Conservation (phyloP, 192 early-diverging fungal genomes). For the Mortierella alpina region DNA sequence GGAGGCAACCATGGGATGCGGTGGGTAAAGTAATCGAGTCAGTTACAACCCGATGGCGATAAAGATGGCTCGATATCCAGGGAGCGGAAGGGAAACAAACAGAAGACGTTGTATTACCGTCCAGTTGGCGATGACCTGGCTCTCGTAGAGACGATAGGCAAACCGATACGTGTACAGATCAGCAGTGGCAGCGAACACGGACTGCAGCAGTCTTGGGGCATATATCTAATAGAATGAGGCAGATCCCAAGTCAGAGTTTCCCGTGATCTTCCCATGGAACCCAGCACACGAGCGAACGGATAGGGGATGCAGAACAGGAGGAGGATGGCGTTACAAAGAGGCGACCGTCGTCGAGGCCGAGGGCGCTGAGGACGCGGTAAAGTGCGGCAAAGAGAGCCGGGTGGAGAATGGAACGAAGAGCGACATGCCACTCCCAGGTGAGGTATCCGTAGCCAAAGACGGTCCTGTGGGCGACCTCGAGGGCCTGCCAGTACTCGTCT, state of each 20-base stretch:
- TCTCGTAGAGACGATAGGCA: slow-evolving; percentile 71
- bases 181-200: slow-evolving; percentile 72
- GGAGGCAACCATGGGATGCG: background rate
- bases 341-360: slow-evolving; percentile 72
- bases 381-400: slow-evolving; percentile 85
- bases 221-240: slow-evolving; percentile 60
- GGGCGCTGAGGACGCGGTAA: slow-evolving; percentile 70
- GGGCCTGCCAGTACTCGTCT: slow-evolving; percentile 98
- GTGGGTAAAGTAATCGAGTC: background rate
- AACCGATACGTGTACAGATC: slow-evolving; percentile 84
- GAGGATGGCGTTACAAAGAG: slow-evolving; percentile 71
- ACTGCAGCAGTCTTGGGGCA: slow-evolving; percentile 82
- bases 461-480: slow-evolving; percentile 89
- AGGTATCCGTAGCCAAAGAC: slow-evolving; percentile 91
- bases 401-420: slow-evolving; percentile 84
- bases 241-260: background rate
- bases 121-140: slow-evolving; percentile 67
- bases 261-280: background rate
- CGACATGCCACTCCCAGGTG: slow-evolving; percentile 94
- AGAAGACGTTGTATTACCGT: slow-evolving; percentile 51
- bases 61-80: background rate
- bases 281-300: background rate
- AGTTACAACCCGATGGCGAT: background rate
- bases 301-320: background rate
- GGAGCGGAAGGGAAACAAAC: background rate